These are phyloP conservation scores for Penicillium pancosmium DNA, from an alignment of 495 filamentous ascomycete species.

Conservation along the genomic window DNA sequence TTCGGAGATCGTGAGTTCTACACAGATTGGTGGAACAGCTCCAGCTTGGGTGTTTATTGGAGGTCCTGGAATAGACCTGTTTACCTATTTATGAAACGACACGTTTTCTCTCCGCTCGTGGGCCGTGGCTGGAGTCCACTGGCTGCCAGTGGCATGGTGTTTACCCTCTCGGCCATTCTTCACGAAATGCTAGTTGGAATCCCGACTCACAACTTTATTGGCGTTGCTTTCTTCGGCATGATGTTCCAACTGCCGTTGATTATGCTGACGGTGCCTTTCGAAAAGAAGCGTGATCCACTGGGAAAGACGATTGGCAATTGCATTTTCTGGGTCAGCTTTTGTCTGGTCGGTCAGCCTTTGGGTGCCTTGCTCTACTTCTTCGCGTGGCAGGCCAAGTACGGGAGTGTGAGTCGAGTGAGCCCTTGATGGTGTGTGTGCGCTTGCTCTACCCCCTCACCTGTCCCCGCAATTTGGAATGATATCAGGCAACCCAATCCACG, in stretches of 20 bases:
- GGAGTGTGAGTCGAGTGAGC: constrained; percentile 59
- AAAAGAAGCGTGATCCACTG: constrained; percentile 72
- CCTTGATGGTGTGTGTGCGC: constrained; percentile 6
- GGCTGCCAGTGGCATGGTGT: constrained; percentile 74
- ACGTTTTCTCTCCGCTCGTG: constrained; percentile 84
- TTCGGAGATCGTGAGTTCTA: constrained; percentile 97
- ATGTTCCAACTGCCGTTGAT: constrained; percentile 89
- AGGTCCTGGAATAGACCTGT: constrained; percentile 97
- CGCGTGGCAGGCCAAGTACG: constrained; percentile 98
- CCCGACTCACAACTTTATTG: constrained; percentile 92
- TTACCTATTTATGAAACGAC: constrained; percentile 91
- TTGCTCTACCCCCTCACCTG: too few relatives aligned
- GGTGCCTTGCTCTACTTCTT: constrained; percentile 93
- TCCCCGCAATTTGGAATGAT: neutral
- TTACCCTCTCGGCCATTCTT: constrained; percentile 80
- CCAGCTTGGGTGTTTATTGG: constrained; percentile 87
- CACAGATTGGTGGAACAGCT: constrained; percentile 96
- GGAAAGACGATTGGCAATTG: constrained; percentile 82
- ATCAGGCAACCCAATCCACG: neutral
- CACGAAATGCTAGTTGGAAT: constrained; percentile 94
- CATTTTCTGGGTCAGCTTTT: constrained; percentile 96
- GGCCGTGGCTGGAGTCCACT: constrained; percentile 73
- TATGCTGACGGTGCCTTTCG: constrained; percentile 71
- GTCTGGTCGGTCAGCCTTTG: constrained; percentile 88
- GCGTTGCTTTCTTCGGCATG: constrained; percentile 93